These are phyloP conservation scores for Aspergillus pseudoterreus DNA, from an alignment of 2,329 filamentous ascomycete species.

Conservation along the genomic window DNA sequence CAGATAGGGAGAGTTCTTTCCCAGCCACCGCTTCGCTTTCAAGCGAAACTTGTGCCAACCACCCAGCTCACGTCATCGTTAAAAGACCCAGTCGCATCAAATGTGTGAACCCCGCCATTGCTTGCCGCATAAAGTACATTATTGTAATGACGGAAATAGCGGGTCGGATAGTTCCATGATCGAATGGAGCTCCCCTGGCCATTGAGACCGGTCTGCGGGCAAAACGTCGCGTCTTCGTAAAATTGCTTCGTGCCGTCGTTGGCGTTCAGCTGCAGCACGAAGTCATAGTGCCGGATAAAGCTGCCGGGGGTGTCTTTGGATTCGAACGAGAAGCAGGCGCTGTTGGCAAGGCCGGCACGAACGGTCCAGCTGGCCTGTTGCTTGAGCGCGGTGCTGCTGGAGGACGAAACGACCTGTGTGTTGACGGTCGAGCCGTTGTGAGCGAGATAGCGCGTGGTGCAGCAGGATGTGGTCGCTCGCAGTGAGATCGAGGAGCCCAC, in stretches of 20 bases:
- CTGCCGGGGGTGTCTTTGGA: conserved; percentile 56
- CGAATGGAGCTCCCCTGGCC: conserved; percentile 52
- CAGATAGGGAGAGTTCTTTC: no score
- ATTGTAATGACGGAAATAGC: conserved; percentile 55
- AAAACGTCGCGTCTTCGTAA: conserved; percentile 62
- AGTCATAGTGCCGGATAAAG: conserved; percentile 57
- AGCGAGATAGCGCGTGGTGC: conserved; percentile 52
- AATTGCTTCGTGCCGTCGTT: conserved; percentile 57
- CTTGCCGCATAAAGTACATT: conserved; percentile 48
- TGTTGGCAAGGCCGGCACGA: conserved; percentile 54
- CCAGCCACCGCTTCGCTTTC: not conserved
- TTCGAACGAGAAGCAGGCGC: conserved; percentile 60
- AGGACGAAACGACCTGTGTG: conserved; percentile 53
- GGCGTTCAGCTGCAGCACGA: conserved; percentile 47
- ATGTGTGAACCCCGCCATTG: conserved; percentile 55
- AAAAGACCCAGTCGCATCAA: conserved; percentile 49
- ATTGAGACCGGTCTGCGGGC: conserved; percentile 50
- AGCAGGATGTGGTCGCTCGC: conserved; percentile 54
- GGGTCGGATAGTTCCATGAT: conserved; percentile 59
- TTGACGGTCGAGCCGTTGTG: conserved; percentile 51
- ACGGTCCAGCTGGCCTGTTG: conserved; percentile 53
- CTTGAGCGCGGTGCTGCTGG: conserved; percentile 49
- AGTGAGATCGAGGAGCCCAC: conserved; percentile 53
- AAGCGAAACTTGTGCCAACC: conserved; percentile 46
- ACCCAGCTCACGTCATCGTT: conserved; percentile 55